Evolutionary conservation across 306 rosid species (phyloP).

Genomic region (Rosa rugosa): DNA sequence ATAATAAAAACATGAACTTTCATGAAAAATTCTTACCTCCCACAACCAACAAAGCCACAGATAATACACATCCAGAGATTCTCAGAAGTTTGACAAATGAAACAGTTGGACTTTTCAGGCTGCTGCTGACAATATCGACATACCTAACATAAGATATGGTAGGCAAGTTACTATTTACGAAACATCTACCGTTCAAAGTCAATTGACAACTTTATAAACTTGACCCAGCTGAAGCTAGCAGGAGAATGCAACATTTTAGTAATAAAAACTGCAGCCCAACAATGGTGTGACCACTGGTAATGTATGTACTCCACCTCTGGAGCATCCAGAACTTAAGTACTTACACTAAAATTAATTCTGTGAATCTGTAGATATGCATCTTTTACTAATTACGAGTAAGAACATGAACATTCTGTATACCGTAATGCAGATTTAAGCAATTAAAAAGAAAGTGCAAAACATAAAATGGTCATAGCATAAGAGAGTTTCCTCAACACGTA

Average conservation of each 20-base stretch:
- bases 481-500: neutral
- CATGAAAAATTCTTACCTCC: conserved; percentile 54
- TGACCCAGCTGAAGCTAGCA: neutral
- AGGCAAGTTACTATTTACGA: neutral
- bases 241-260: neutral
- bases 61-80: conserved; percentile 96
- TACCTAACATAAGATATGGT: conserved; percentile 50
- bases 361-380: neutral
- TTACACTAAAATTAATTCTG: neutral
- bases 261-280: neutral
- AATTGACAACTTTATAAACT: neutral
- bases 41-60: conserved; percentile 98
- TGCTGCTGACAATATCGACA: conserved; percentile 97
- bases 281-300: conserved; percentile 13
- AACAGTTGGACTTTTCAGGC: conserved; percentile 85
- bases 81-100: conserved; percentile 88
- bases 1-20: neutral
- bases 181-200: neutral
- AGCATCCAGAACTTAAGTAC: neutral
- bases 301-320: neutral
- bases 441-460: neutral
- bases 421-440: neutral
- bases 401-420: neutral
- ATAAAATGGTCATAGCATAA: neutral
- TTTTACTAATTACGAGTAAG: neutral